These are phyloP conservation scores for Tetracentron sinense DNA, from an alignment of 164 flowering plant species.

Conservation along the genomic window DNA sequence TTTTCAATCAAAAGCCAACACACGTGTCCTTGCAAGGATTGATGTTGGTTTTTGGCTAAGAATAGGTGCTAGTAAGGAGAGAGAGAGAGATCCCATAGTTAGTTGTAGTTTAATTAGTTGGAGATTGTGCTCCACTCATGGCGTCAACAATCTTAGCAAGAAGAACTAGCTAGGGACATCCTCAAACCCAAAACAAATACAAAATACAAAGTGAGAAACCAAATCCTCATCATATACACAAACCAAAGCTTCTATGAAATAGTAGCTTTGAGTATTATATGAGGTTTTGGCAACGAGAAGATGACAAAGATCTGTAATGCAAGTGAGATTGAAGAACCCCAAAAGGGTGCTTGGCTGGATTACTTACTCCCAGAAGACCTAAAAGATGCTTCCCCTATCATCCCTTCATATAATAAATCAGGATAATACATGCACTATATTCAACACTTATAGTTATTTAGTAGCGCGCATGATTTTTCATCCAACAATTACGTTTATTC, in stretches of 20 bases:
- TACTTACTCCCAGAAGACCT: conserved; percentile 2
- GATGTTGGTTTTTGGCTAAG: too few relatives aligned
- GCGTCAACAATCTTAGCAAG: conserved; percentile 25
- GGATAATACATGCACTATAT: too few relatives aligned
- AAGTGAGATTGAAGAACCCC: conserved; percentile 23
- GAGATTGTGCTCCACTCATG: conserved; percentile 40
- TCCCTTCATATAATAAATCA: too few relatives aligned
- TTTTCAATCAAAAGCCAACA: conserved; percentile 23
- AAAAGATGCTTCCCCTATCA: conserved; percentile 9
- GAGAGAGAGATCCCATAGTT: conserved; percentile 6
- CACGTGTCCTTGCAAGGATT: too few relatives aligned
- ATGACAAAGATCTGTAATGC: too few relatives aligned
- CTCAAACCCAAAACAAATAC: conserved; percentile 22
- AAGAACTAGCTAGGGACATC: conserved; percentile 5
- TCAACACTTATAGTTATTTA: too few relatives aligned
- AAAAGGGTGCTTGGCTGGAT: conserved; percentile 4
- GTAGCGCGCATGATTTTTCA: too few relatives aligned
- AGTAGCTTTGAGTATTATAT: conserved; percentile 16
- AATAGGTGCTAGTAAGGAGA: too few relatives aligned
- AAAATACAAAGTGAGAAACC: background rate
- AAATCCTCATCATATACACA: background rate
- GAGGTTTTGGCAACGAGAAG: conserved; percentile 24
- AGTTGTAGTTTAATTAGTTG: conserved; percentile 20
- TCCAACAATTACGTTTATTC: too few relatives aligned
- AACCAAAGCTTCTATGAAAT: background rate